Evolutionary conservation across 2,329 filamentous ascomycete species (phyloP).

Genomic region (Fusarium tanahbumbuense): DNA sequence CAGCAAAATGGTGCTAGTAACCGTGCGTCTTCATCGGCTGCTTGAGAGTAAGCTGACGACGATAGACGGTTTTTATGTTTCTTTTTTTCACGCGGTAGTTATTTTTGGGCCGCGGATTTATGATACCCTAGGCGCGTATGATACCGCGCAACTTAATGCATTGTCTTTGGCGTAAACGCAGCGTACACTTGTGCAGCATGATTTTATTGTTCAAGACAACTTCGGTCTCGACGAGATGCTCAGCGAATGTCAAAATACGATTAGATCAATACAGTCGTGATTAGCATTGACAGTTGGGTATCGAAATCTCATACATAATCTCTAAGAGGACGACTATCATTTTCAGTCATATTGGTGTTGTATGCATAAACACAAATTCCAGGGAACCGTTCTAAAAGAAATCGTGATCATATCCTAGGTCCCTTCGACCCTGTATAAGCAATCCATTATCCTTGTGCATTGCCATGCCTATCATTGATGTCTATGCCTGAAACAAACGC

Average conservation of each 20-base stretch:
- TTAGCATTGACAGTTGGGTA: background rate
- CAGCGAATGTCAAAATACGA: background rate
- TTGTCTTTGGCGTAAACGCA: background rate
- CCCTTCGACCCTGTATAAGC: constrained; percentile 6
- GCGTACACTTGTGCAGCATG: background rate
- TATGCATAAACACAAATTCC: constrained; percentile 26
- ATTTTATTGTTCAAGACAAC: background rate
- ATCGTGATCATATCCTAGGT: constrained; percentile 16
- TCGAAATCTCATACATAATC: background rate
- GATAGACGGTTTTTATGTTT: constrained; percentile 3
- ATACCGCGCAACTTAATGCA: constrained; percentile 10
- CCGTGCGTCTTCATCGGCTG: constrained; percentile 13
- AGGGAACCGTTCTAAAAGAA: constrained; percentile 37
- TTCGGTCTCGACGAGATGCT: background rate
- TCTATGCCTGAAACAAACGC: constrained; percentile 47
- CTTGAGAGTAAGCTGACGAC: constrained; percentile 1
- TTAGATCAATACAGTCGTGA: background rate
- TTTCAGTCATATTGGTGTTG: constrained; percentile 37
- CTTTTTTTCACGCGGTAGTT: background rate
- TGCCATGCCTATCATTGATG: constrained; percentile 19
- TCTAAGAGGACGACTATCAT: constrained; percentile 12
- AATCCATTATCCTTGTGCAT: constrained; percentile 16
- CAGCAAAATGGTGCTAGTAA: constrained; percentile 29
- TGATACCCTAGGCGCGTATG: constrained; percentile 16
- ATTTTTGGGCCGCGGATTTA: background rate